Conservation (phyloP, 805 yeast species). For the Brettanomyces nanus region DNA sequence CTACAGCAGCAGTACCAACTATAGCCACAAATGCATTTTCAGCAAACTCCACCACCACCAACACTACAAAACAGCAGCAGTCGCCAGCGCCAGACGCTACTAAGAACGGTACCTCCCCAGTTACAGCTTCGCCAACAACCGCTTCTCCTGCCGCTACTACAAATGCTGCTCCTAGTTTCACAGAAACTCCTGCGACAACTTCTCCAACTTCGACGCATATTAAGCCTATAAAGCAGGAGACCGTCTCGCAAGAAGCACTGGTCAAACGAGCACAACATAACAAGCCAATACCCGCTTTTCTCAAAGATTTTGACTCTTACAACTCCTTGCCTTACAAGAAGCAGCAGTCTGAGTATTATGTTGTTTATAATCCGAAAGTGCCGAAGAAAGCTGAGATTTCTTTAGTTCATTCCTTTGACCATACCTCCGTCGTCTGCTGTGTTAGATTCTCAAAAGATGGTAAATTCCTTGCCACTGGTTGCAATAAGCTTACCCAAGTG, state of each 20-base stretch:
- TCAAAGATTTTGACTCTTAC: conserved; percentile 71
- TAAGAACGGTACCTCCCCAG: conserved; percentile 6
- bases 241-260: conserved; percentile 26
- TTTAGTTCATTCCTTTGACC: conserved; percentile 82
- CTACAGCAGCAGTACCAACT: conserved; percentile 6
- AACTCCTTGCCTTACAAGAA: conserved; percentile 73
- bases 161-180: neutral
- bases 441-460: conserved; percentile 91
- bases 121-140: conserved; percentile 5
- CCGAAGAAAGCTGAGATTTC: conserved; percentile 75
- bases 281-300: conserved; percentile 75
- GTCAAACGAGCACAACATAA: conserved; percentile 43
- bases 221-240: neutral
- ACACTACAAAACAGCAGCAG: no score
- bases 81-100: conserved; percentile 1
- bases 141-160: conserved; percentile 8
- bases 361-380: conserved; percentile 83
- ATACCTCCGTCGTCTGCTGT: conserved; percentile 93
- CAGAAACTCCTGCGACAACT: neutral
- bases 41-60: conserved; percentile 18
- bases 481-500: conserved; percentile 92
- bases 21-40: conserved; percentile 22
- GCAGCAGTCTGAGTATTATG: conserved; percentile 77
- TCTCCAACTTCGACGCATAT: neutral
- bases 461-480: conserved; percentile 89